phyloP scores from a whole-genome alignment of 2,329 filamentous ascomycete species.

The Atkinsonella texensis region DNA sequence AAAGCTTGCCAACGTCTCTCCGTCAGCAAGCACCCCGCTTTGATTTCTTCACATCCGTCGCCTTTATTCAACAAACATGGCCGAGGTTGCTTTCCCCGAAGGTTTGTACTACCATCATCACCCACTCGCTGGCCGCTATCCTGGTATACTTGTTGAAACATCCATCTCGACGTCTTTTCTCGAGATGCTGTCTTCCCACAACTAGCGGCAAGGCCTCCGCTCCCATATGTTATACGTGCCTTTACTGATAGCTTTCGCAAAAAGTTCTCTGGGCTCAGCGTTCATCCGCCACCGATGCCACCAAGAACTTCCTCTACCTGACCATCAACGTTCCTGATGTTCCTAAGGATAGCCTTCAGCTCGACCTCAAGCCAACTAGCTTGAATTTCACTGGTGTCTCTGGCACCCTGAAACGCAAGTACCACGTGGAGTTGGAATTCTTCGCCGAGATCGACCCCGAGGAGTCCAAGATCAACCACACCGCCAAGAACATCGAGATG shows the following conservation, averaged over 20 bases:
- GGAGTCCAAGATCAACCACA: conserved; percentile 80
- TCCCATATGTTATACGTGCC: too few species aligned
- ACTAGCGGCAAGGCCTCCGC: too few species aligned
- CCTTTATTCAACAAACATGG: conserved; percentile 11
- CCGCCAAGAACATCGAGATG: conserved; percentile 74
- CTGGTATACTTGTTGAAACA: neutral
- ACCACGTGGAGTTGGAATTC: conserved; percentile 77
- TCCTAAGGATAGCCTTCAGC: conserved; percentile 59
- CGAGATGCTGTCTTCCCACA: neutral
- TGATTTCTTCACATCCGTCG: neutral
- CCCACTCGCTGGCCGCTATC: neutral
- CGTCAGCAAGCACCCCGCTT: conserved; percentile 1
- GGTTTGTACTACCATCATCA: conserved; percentile 15
- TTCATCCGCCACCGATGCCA: conserved; percentile 64
- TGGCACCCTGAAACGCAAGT: conserved; percentile 72
- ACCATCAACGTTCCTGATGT: conserved; percentile 86
- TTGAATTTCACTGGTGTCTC: conserved; percentile 77
- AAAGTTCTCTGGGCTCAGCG: conserved; percentile 96
- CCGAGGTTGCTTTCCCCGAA: conserved; percentile 24
- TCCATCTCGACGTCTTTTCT: neutral
- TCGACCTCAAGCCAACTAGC: conserved; percentile 67
- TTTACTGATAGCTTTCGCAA: neutral
- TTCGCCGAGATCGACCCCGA: conserved; percentile 81
- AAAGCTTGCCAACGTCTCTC: neutral
- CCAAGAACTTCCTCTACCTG: conserved; percentile 92